These are phyloP conservation scores for Elsinoe arachidis DNA, from an alignment of 2,329 filamentous ascomycete species.

Conservation along the genomic window DNA sequence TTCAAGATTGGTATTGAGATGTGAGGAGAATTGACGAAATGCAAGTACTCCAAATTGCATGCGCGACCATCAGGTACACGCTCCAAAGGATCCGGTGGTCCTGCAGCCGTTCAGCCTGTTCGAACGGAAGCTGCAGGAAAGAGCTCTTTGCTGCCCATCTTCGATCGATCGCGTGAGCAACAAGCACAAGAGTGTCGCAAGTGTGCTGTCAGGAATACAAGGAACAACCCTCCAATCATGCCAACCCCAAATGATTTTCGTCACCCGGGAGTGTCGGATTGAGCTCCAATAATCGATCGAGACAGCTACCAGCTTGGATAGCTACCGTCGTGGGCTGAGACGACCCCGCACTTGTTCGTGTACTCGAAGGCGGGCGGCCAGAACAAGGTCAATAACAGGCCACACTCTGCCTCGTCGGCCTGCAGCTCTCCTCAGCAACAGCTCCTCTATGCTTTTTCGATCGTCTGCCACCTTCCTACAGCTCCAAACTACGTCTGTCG, in stretches of 20 bases:
- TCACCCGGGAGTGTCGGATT: constrained; percentile 9
- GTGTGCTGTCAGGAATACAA: constrained; percentile 7
- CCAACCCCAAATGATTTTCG: background rate
- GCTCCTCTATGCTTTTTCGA: constrained; percentile 9
- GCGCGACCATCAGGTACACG: background rate
- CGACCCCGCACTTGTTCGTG: constrained; percentile 9
- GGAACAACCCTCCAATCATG: background rate
- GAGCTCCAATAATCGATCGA: constrained; percentile 10
- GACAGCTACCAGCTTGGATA: background rate
- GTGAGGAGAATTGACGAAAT: background rate
- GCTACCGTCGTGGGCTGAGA: constrained; percentile 5
- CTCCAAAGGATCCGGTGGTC: constrained; percentile 7
- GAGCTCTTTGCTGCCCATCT: background rate
- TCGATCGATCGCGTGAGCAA: constrained; percentile 7
- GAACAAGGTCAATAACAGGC: constrained; percentile 7
- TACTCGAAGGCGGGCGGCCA: background rate
- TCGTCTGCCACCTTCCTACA: constrained; percentile 2
- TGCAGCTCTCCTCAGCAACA: background rate
- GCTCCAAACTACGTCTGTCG: background rate
- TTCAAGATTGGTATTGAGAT: background rate
- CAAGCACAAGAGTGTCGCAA: background rate
- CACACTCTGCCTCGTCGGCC: background rate
- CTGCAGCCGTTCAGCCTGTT: constrained; percentile 4
- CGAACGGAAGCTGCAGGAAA: background rate
- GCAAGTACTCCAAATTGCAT: background rate